A percentile compares a stretch with the other conserved stretches of the same genome.
phyloP scores from a whole-genome alignment of 257 asterid species.

The Ophiorrhiza pumila region DNA sequence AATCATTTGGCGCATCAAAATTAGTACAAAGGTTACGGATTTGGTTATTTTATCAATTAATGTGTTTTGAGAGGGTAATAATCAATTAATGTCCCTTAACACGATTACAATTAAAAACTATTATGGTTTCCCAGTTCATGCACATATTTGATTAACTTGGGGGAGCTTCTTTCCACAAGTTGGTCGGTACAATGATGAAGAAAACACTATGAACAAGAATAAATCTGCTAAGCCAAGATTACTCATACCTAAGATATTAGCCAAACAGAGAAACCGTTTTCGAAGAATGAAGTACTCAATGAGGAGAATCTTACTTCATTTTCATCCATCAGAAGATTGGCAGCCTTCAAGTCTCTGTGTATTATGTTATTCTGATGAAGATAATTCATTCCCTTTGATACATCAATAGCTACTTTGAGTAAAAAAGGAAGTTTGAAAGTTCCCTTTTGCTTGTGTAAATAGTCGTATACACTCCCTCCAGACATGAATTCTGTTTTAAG shows the following conservation, averaged over 20 bases:
- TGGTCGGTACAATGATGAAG: not conserved
- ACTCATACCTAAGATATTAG: not conserved
- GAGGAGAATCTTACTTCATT: conserved; percentile 58
- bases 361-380: conserved; percentile 96
- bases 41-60: not conserved
- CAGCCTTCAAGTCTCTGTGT: conserved; percentile 98
- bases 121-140: not conserved
- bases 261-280: not conserved
- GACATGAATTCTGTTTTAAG: conserved; percentile 73
- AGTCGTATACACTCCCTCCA: conserved; percentile 97
- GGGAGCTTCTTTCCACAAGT: not conserved
- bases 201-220: not conserved
- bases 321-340: conserved; percentile 96
- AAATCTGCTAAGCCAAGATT: not conserved
- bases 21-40: not conserved
- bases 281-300: not conserved
- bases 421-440: conserved; percentile 80
- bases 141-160: not conserved
- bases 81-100: not conserved
- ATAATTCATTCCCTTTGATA: conserved; percentile 95
- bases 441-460: conserved; percentile 90
- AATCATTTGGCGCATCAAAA: not conserved
- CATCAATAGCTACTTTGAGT: conserved; percentile 89
- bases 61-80: not conserved
- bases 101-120: not conserved